These are phyloP conservation scores for Blastocrithidia nonstop DNA, from an alignment of 208 protist genomes.

Conservation along the genomic window DNA sequence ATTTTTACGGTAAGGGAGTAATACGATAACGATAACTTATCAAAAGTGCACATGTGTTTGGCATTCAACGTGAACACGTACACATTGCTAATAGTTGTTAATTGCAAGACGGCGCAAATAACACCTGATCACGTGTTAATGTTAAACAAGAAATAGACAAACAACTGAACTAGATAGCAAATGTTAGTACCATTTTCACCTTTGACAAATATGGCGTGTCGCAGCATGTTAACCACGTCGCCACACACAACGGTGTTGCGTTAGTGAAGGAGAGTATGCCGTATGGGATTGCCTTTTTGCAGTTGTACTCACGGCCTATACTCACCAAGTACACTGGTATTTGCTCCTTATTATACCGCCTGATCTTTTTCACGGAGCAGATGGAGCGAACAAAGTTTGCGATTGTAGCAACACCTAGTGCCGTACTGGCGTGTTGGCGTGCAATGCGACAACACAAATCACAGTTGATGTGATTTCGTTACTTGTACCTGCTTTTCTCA, in stretches of 20 bases:
- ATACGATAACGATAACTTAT: slow-evolving; percentile 77
- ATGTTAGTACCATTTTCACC: slow-evolving; percentile 82
- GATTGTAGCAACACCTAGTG: slow-evolving; percentile 30
- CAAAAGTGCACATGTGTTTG: slow-evolving; percentile 60
- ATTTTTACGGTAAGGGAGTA: slow-evolving; percentile 58
- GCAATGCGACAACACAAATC: slow-evolving; percentile 83
- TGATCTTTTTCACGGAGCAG: slow-evolving; percentile 6
- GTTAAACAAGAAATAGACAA: no score
- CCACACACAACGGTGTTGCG: slow-evolving; percentile 65
- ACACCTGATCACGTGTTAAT: no score
- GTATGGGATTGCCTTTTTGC: slow-evolving; percentile 50
- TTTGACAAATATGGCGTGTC: slow-evolving; percentile 92
- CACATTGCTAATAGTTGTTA: no score
- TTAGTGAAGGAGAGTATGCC: slow-evolving; percentile 45
- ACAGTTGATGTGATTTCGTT: slow-evolving; percentile 95
- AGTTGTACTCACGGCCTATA: slow-evolving; percentile 34
- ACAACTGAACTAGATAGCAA: slow-evolving; percentile 20
- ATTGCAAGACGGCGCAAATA: no score
- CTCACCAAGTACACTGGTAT: slow-evolving; percentile 52
- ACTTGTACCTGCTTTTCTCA: slow-evolving; percentile 91
- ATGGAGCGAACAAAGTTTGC: slow-evolving; percentile 18
- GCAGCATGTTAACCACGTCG: slow-evolving; percentile 92
- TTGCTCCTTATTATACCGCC: slow-evolving; percentile 14
- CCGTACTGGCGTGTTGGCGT: slow-evolving; percentile 24
- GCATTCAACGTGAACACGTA: slow-evolving; percentile 28